Base-by-base conservation (phyloP, 106 monocot species). In the Ottelia alismoides region DNA sequence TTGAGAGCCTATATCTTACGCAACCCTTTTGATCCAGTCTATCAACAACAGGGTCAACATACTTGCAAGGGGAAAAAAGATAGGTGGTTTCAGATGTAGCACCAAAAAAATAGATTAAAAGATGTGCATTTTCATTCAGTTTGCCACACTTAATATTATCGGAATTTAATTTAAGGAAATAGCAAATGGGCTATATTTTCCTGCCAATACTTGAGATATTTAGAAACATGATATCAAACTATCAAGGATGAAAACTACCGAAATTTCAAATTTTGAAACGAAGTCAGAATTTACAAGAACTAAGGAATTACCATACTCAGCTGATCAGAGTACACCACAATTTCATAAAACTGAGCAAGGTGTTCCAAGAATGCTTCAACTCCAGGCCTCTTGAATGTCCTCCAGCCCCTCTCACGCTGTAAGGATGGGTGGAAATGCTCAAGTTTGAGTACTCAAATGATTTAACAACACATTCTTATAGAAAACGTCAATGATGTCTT, bases 321-420 rank as follows among this genome's bases (percentile, higher is more conserved):
- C 62, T 98, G 96, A 77, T 98, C 96, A 16, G 96, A 85, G 61
- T 85, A 98, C 9, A 98, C 77, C 45, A 98, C 96, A 62, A 98
- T 79, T 70, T 98, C 96, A 74, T 90, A 98, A 24, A 90, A 90
- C 66, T 98, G 82, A 25, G 82, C 81, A 55, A 98, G 76, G 65
- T 85, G 96, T 53, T 98, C 96, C 51, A 98, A 63, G 52, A 98
- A 98, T 53, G 76, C 89, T 64, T 98, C 96, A 64, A 85, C 89
- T 43, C 96, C 96, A 20, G 96, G 89, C 55, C 89, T 82, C 70
- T 98, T 98, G 55, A 98, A 89, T 45, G 96, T 98, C 51, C 76
- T 79, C 96, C 96, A 98, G 31, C 96, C 96, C 68, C 96, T 82
- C 3, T 98, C 96, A 67, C 96, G 84, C 96, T 98, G 62, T 48